Conservation (phyloP, 2,329 filamentous ascomycete genomes). For the Colletotrichum sp. region DNA sequence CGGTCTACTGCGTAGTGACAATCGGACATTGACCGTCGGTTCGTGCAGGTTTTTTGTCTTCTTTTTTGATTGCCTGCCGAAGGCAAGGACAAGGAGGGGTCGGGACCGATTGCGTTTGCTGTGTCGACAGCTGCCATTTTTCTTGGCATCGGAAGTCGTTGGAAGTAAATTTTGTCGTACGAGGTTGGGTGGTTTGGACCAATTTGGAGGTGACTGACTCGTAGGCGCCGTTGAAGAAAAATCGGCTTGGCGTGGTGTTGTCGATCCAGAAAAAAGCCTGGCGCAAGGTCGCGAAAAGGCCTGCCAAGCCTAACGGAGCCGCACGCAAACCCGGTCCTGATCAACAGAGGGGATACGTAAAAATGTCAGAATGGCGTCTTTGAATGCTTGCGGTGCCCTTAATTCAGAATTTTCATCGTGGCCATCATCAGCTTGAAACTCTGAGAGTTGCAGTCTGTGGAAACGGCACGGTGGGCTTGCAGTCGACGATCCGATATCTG, state of each 20-base stretch:
- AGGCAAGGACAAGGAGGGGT: neutral
- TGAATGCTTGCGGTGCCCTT: neutral
- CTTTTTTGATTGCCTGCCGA: neutral
- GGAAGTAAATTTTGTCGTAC: slow-evolving; percentile 6
- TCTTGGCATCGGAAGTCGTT: slow-evolving; percentile 18
- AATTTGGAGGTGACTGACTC: slow-evolving; percentile 6
- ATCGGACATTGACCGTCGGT: slow-evolving; percentile 3
- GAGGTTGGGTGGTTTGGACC: neutral
- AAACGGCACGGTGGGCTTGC: neutral
- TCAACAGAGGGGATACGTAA: neutral
- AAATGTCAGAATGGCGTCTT: neutral
- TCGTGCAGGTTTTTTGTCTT: neutral
- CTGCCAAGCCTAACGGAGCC: neutral
- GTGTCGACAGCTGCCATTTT: neutral
- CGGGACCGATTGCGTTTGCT: slow-evolving; percentile 1
- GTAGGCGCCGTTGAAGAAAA: neutral
- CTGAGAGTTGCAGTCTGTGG: slow-evolving; percentile 5
- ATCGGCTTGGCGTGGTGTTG: neutral
- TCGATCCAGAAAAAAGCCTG: neutral
- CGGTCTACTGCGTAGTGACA: neutral
- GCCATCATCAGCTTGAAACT: slow-evolving; percentile 7
- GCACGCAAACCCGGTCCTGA: neutral
- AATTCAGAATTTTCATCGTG: neutral
- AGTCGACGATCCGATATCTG: neutral
- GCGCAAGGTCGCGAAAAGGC: neutral